phyloP scores from a whole-genome alignment of 805 yeast genomes.

The Ogataea kodamae region DNA sequence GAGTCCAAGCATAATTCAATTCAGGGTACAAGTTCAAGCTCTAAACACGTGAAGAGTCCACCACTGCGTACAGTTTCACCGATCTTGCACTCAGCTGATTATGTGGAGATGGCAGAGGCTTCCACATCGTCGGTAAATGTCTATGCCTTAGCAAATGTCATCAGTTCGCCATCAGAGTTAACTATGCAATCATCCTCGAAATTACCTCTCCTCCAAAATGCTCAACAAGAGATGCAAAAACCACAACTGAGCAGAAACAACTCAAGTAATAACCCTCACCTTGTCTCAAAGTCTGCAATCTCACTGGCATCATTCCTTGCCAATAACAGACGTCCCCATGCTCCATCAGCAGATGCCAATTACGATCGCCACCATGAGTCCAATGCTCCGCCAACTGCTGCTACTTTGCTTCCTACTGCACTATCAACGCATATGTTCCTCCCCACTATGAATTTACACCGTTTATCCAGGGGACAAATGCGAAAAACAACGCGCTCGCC shows the following conservation, averaged over 20 bases:
- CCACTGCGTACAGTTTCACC: slow-evolving; percentile 22
- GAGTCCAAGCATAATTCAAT: slow-evolving; percentile 3
- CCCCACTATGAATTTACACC: slow-evolving; percentile 41
- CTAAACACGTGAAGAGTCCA: slow-evolving; percentile 5
- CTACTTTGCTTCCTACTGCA: slow-evolving; percentile 57
- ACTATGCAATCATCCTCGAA: too few species aligned
- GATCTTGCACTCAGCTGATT: slow-evolving; percentile 12
- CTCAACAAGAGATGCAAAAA: slow-evolving; percentile 14
- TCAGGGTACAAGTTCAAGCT: neutral
- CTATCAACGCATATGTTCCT: slow-evolving; percentile 58
- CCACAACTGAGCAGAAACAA: slow-evolving; percentile 15
- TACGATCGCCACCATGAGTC: slow-evolving; percentile 41
- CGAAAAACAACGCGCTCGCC: slow-evolving; percentile 2
- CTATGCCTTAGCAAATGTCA: slow-evolving; percentile 20
- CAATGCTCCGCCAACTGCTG: slow-evolving; percentile 59
- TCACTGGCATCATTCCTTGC: slow-evolving; percentile 40
- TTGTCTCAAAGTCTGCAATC: slow-evolving; percentile 39
- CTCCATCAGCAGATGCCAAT: slow-evolving; percentile 16
- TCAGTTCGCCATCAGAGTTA: slow-evolving; percentile 18
- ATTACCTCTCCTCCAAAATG: slow-evolving; percentile 17
- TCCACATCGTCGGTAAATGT: slow-evolving; percentile 25
- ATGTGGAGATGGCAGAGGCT: slow-evolving; percentile 29
- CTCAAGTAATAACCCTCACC: slow-evolving; percentile 18
- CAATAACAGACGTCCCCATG: slow-evolving; percentile 33
- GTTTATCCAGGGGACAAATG: slow-evolving; percentile 13